Evolutionary conservation across 78 protist species (phyloP).

Genomic region (Emiliania huxleyi): DNA sequence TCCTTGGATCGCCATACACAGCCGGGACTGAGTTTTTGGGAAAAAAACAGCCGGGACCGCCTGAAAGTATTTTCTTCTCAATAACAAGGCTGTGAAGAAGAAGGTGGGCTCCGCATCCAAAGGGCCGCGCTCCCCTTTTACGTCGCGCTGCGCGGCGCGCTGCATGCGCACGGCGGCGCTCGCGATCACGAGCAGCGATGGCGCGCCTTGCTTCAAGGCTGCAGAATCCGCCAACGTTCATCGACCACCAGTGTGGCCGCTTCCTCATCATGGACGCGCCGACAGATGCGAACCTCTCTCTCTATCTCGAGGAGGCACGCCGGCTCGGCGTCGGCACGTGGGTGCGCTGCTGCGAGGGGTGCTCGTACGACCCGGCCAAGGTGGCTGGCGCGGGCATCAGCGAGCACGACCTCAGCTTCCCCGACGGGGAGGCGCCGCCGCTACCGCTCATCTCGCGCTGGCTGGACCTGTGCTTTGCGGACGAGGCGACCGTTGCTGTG

Average conservation of each 20-base stretch:
- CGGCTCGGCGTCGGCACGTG: neutral
- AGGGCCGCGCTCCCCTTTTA: no score
- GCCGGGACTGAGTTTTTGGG: no score
- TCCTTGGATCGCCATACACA: no score
- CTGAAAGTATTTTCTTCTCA: no score
- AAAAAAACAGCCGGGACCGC: no score
- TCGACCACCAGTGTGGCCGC: neutral
- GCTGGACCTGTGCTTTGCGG: neutral
- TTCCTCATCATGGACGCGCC: neutral
- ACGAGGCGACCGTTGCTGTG: neutral
- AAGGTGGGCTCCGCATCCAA: no score
- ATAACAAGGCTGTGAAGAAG: no score
- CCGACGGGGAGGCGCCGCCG: conserved; percentile 1
- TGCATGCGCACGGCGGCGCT: no score
- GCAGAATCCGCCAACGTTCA: neutral
- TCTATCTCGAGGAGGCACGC: neutral
- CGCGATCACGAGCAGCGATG: no score
- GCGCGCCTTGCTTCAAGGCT: no score
- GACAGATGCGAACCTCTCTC: neutral
- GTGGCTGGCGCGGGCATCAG: neutral
- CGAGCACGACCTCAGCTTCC: neutral
- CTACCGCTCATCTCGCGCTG: neutral
- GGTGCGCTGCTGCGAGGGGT: neutral
- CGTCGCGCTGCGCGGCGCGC: no score
- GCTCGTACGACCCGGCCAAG: neutral